Conservation (phyloP, 768 basidiomycete genomes). For the Podaxis sp. region DNA sequence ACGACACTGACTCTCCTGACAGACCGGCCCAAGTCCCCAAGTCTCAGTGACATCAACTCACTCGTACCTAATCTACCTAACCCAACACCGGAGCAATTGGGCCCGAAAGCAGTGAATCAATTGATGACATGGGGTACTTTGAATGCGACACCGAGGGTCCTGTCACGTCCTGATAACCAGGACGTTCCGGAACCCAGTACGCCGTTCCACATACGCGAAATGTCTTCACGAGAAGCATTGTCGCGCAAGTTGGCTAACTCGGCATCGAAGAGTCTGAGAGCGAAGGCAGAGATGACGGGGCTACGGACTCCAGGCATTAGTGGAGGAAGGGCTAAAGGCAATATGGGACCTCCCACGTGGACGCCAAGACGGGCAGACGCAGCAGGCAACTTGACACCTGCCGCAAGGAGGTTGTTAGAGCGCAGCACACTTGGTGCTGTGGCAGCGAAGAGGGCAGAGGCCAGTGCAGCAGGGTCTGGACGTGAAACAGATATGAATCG, state of each 20-base stretch:
- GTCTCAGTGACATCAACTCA: constrained; percentile 49
- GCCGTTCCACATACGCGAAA: constrained; percentile 78
- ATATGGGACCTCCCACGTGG: constrained; percentile 80
- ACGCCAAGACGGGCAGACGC: constrained; percentile 77
- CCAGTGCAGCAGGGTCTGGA: constrained; percentile 37
- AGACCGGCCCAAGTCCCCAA: constrained; percentile 68
- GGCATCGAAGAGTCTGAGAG: constrained; percentile 79
- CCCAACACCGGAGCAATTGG: constrained; percentile 80
- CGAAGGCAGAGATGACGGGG: constrained; percentile 67
- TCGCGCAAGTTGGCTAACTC: constrained; percentile 80
- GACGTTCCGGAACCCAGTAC: constrained; percentile 56
- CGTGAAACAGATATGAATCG: constrained; percentile 64
- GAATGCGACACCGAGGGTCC: constrained; percentile 85
- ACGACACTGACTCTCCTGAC: constrained; percentile 8
- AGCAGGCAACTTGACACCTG: constrained; percentile 81
- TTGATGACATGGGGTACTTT: constrained; percentile 98
- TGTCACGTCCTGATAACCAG: constrained; percentile 52
- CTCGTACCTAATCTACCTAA: constrained; percentile 87
- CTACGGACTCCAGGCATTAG: constrained; percentile 39
- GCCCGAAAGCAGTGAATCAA: constrained; percentile 81
- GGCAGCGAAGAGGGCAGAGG: constrained; percentile 64
- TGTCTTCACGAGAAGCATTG: constrained; percentile 77
- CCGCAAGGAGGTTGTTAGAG: constrained; percentile 74
- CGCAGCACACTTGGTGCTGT: constrained; percentile 67
- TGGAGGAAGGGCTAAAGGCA: constrained; percentile 39